These are phyloP conservation scores for Mucor indicus DNA, from an alignment of 371 early-diverging fungal species.

Conservation along the genomic window DNA sequence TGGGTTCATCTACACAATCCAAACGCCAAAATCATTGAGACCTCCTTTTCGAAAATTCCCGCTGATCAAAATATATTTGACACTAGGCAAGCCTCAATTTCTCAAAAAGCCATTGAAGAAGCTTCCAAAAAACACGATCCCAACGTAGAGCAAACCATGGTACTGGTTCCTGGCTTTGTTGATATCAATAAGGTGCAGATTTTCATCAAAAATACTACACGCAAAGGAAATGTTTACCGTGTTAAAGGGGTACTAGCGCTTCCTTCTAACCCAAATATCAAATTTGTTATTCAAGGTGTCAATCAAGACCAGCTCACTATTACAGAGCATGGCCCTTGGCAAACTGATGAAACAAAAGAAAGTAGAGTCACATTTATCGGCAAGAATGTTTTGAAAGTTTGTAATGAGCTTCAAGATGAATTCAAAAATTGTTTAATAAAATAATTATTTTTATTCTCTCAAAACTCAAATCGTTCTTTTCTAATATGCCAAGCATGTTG, in stretches of 20 bases:
- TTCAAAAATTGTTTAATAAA: slow-evolving; percentile 9
- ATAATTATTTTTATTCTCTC: not conserved
- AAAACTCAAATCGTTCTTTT: slow-evolving; percentile 31
- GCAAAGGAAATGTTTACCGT: slow-evolving; percentile 14
- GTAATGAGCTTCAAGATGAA: slow-evolving; percentile 12
- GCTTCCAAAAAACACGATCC: slow-evolving; percentile 30
- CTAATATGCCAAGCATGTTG: slow-evolving; percentile 26
- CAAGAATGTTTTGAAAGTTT: slow-evolving; percentile 19
- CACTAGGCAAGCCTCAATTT: not conserved
- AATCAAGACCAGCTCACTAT: slow-evolving; percentile 13
- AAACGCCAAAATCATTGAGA: slow-evolving; percentile 8
- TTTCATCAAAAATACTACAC: slow-evolving; percentile 13
- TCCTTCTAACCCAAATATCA: slow-evolving; percentile 7
- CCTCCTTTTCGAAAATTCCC: slow-evolving; percentile 20
- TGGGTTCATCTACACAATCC: slow-evolving; percentile 21
- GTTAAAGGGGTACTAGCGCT: slow-evolving; percentile 32
- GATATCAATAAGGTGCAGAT: slow-evolving; percentile 12
- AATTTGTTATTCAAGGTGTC: slow-evolving; percentile 31
- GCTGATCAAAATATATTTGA: slow-evolving; percentile 14
- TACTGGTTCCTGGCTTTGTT: slow-evolving; percentile 20
- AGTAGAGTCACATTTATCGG: slow-evolving; percentile 37
- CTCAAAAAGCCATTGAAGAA: slow-evolving; percentile 5
- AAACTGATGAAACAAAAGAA: slow-evolving; percentile 15
- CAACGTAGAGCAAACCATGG: slow-evolving; percentile 25
- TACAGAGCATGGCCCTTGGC: slow-evolving; percentile 21